A percentile compares a stretch with the other conserved stretches of the same genome.
Conservation (phyloP, 2,329 filamentous ascomycete genomes). For the Colletotrichum navitas region DNA sequence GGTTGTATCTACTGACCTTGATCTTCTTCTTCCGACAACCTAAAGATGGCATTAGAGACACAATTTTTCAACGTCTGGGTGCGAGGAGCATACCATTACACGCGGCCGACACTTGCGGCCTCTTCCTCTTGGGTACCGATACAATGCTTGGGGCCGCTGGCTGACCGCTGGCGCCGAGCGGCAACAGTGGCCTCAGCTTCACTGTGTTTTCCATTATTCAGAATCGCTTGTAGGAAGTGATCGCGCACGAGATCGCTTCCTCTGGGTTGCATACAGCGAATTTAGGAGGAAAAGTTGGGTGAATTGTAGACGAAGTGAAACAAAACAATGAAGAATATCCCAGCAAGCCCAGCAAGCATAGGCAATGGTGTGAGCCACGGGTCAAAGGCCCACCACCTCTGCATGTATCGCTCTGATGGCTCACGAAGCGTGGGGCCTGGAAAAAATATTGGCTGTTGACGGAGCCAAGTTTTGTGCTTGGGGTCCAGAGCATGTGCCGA, state of each 20-base stretch:
- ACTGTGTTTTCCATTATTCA: conserved; percentile 1
- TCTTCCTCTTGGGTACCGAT: conserved; percentile 10
- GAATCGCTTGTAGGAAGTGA: not conserved
- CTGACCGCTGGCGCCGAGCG: not conserved
- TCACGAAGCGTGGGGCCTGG: not conserved
- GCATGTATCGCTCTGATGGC: not conserved
- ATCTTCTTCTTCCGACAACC: conserved; percentile 26
- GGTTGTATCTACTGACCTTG: conserved; percentile 8
- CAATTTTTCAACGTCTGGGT: not conserved
- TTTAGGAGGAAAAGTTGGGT: not conserved
- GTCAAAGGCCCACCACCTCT: not conserved
- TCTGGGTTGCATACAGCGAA: not conserved
- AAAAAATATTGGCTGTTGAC: not conserved
- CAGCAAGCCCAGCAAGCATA: too few relatives aligned
- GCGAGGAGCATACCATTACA: conserved; percentile 13
- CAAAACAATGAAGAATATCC: not conserved
- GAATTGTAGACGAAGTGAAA: not conserved
- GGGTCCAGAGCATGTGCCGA: not conserved
- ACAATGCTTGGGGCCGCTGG: not conserved
- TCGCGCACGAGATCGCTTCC: not conserved
- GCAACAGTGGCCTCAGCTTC: conserved; percentile 18
- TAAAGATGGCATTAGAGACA: not conserved
- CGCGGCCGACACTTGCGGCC: conserved; percentile 17
- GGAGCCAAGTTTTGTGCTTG: not conserved
- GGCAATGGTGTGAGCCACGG: not conserved